phyloP scores from a whole-genome alignment of 148 eudicot genomes.

The Nepenthes mirabilis region DNA sequence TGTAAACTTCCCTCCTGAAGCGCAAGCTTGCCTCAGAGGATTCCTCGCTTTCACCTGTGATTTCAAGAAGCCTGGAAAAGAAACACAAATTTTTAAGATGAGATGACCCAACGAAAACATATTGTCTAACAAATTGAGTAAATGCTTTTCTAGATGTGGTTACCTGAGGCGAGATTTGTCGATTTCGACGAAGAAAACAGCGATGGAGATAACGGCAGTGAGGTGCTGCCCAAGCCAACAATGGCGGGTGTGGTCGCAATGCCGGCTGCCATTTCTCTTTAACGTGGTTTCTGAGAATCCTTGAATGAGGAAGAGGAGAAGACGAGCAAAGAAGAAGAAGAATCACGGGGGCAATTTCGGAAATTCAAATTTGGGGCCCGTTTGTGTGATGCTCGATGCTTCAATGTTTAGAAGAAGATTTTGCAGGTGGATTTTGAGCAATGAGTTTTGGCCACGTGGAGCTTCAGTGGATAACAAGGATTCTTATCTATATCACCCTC shows the following conservation, averaged over 20 bases:
- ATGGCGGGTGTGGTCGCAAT: background rate
- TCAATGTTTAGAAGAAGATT: constrained; percentile 8
- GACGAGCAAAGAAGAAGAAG: too few species aligned
- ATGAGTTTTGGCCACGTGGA: constrained; percentile 34
- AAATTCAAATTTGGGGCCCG: too few species aligned
- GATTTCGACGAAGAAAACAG: background rate
- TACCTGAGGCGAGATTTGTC: background rate
- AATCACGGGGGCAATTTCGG: too few species aligned
- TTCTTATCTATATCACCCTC: too few species aligned
- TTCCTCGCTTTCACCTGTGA: constrained; percentile 49
- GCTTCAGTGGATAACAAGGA: constrained; percentile 24
- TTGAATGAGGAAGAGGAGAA: too few species aligned
- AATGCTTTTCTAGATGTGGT: background rate
- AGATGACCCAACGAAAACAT: too few species aligned
- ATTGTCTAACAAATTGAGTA: too few species aligned
- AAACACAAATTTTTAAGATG: too few species aligned
- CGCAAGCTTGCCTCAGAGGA: constrained; percentile 41
- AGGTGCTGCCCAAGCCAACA: background rate
- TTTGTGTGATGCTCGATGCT: too few species aligned
- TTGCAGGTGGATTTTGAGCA: constrained; percentile 19
- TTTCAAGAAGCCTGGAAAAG: constrained; percentile 45
- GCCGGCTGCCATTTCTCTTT: too few species aligned
- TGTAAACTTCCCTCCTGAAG: constrained; percentile 55
- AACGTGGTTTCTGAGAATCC: too few species aligned
- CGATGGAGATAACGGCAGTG: constrained; percentile 9